Evolutionary conservation across 495 filamentous ascomycete species (phyloP).

Genomic region (Viridothelium virens): DNA sequence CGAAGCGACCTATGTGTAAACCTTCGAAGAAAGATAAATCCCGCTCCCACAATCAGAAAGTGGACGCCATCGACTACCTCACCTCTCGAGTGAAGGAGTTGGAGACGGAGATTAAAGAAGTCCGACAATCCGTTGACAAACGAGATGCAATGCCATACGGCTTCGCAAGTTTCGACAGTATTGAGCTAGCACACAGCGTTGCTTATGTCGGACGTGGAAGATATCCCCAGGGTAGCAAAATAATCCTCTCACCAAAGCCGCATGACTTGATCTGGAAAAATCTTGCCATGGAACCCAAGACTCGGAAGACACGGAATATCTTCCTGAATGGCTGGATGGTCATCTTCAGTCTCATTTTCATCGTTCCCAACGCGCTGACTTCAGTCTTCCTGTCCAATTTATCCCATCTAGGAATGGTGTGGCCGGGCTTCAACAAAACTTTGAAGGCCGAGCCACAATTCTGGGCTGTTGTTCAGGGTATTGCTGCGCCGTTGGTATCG

Average conservation of each 20-base stretch:
- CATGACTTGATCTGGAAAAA: slow-evolving; percentile 97
- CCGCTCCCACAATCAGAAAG: slow-evolving; percentile 56
- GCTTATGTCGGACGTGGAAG: slow-evolving; percentile 74
- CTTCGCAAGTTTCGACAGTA: slow-evolving; percentile 86
- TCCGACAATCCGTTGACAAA: slow-evolving; percentile 72
- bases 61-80: slow-evolving; percentile 92
- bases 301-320: slow-evolving; percentile 62
- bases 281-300: slow-evolving; percentile 57
- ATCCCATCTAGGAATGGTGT: slow-evolving; percentile 67
- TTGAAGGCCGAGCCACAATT: slow-evolving; percentile 51
- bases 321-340: slow-evolving; percentile 77
- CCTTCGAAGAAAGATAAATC: slow-evolving; percentile 64
- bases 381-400: slow-evolving; percentile 88
- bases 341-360: slow-evolving; percentile 75
- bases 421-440: slow-evolving; percentile 62
- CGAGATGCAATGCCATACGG: slow-evolving; percentile 83
- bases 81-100: slow-evolving; percentile 75
- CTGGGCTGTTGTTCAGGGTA: slow-evolving; percentile 90
- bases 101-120: slow-evolving; percentile 75
- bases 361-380: slow-evolving; percentile 91
- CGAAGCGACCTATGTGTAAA: slow-evolving; percentile 67
- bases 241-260: slow-evolving; percentile 73
- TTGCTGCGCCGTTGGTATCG: slow-evolving; percentile 81
- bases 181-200: slow-evolving; percentile 79
- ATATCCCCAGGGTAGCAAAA: slow-evolving; percentile 68